Percentiles rank a stretch among this genome's conserved stretches.
phyloP scores from a whole-genome alignment of 2,329 filamentous ascomycete species.

The Paraphoma sp. region DNA sequence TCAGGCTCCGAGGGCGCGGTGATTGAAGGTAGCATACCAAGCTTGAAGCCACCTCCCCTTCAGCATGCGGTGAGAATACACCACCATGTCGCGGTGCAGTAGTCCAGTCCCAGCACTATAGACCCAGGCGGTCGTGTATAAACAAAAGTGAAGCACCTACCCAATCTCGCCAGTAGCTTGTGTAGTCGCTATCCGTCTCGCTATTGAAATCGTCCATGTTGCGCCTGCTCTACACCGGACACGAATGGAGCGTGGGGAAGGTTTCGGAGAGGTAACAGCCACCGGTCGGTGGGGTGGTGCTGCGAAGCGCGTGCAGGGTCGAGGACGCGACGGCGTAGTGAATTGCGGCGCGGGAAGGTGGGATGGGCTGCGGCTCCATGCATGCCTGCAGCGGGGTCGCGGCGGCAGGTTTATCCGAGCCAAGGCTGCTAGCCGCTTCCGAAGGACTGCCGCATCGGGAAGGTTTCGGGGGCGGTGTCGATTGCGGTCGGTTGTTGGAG shows the following conservation, averaged over 20 bases:
- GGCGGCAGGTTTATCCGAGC: slow-evolving; percentile 9
- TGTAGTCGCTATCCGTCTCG: slow-evolving; percentile 98
- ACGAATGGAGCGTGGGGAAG: neutral
- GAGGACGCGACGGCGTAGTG: slow-evolving; percentile 25
- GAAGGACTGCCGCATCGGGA: neutral
- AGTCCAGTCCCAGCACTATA: too few relatives aligned
- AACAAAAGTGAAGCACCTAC: slow-evolving; percentile 64
- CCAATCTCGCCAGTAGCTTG: slow-evolving; percentile 99
- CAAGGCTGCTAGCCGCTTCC: neutral
- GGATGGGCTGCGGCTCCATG: slow-evolving; percentile 14
- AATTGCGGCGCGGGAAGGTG: slow-evolving; percentile 25
- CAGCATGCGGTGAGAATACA: neutral
- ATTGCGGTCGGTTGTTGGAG: neutral
- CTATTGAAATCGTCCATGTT: slow-evolving; percentile 96
- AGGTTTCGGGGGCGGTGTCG: neutral
- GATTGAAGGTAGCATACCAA: slow-evolving; percentile 4
- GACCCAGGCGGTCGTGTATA: too few relatives aligned
- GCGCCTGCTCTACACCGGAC: slow-evolving; percentile 16
- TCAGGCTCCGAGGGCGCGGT: neutral
- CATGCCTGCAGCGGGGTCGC: slow-evolving; percentile 6
- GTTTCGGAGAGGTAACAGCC: slow-evolving; percentile 9
- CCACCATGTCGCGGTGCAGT: too few relatives aligned
- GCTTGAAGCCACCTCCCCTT: neutral
- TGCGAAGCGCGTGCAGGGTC: slow-evolving; percentile 5
- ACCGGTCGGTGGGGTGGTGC: slow-evolving; percentile 4